These are phyloP conservation scores for Mycena indigotica DNA, from an alignment of 768 basidiomycete genomes.

Conservation along the genomic window DNA sequence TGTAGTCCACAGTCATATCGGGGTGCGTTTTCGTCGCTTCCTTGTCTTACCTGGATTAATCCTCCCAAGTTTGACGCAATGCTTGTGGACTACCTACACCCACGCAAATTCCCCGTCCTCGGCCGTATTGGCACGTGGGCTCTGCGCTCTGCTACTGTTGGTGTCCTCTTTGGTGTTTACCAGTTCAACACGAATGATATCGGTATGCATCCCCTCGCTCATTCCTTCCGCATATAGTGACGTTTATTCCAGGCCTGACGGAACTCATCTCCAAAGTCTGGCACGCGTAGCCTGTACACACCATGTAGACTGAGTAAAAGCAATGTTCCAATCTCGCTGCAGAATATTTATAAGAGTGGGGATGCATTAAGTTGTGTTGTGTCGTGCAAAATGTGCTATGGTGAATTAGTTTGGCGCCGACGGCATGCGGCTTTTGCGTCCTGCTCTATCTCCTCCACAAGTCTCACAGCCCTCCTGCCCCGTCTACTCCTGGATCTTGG, in stretches of 20 bases:
- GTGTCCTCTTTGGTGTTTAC: conserved; percentile 86
- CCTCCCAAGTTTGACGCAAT: conserved; percentile 66
- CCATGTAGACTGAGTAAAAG: background rate
- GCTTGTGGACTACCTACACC: conserved; percentile 88
- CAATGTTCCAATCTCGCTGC: background rate
- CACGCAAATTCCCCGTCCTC: conserved; percentile 88
- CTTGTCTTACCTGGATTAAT: conserved; percentile 14
- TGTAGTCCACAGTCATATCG: conserved; percentile 95
- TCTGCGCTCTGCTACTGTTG: conserved; percentile 75
- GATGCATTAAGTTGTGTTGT: conserved; percentile 15
- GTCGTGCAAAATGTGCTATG: background rate
- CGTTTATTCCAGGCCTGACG: conserved; percentile 19
- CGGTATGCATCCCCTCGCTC: conserved; percentile 54
- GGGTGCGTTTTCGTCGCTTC: conserved; percentile 54
- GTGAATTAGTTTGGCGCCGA: conserved; percentile 11
- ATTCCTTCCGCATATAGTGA: background rate
- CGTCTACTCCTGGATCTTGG: conserved; percentile 89
- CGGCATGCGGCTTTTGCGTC: conserved; percentile 16
- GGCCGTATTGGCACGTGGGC: conserved; percentile 75
- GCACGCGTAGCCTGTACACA: conserved; percentile 10
- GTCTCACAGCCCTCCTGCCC: conserved; percentile 1
- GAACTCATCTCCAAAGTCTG: conserved; percentile 22
- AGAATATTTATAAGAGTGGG: conserved; percentile 10
- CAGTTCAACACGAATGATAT: conserved; percentile 99
- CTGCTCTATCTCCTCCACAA: background rate